Base-by-base conservation (phyloP, 768 basidiomycete genomes). In the Cantharellus cinnabarinus region DNA sequence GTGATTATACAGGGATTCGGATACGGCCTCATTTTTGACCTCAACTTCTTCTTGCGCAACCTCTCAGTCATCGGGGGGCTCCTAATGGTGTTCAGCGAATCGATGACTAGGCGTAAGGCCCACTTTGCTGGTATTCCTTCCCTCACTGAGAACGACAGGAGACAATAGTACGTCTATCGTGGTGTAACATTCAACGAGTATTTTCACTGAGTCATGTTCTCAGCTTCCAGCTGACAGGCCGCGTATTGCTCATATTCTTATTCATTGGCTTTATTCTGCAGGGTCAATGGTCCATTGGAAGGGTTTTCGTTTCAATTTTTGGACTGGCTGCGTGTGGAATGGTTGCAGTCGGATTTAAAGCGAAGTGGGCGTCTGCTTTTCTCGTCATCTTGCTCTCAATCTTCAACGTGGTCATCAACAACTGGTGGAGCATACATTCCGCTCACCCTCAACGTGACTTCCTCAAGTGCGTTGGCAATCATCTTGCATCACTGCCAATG, bases 1-100 rank as follows among this genome's bases (percentile, higher is more conserved):
- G 93, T 99, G 59, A 72, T 98, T 65, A 80, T 91, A 51, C 95
- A 99, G 72, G 94, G 94, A 51, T 86, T 99, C 65, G 95, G 95
- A 65, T 99, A 99, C 67, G 95, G 95, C 41, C 86, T 99, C 69
- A 94, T 99, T 67, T 99, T 99, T 71, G 95, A 98, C 77, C 78
- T 98, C 70, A 98, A 88, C 74, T 99, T 99, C 79, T 99, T 99
- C 89, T 84, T 98, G 51, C 91, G 95, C 70, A 99, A 98, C 72
- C 77, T 99, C 59, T 87, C 84, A 62, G 95, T 99, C 68, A 90
- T 98, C 62, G 95, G 95, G 59, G 95, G 95, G 58, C 81, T 99
- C 52, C 83, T 99, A 72, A 99, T 99, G 95, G 93, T 98, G 35
- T 91, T 99, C 71, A 90, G 85, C 63, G 95, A 99, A 69, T 87